Base-by-base conservation (phyloP, 176 grass and related monocot genomes). In the Raddia distichophylla region DNA sequence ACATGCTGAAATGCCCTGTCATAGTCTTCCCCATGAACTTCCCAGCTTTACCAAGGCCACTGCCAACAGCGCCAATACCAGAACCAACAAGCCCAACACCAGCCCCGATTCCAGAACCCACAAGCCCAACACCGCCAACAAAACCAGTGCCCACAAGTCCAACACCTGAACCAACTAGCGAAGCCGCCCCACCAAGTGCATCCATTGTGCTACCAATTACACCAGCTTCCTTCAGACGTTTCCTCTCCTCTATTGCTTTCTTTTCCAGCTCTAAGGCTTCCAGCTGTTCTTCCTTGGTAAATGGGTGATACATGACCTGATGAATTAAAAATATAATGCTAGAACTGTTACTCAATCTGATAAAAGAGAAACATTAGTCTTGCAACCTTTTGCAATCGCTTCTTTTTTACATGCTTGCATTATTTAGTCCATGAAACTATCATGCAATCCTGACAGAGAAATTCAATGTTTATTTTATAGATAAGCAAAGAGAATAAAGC, bases 201-300 rank as follows among this genome's bases (percentile, higher is more conserved):
- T 98, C 96, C 96, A 98, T 95, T 12, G 96, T 93, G 75, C 92
- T 93, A 61, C 96, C 96, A 60, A 98, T 95, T 55, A 98, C 18
- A 15, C 96, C 96, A 8, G 82, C 90, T 75, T 98, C 79, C 83
- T 95, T 95, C 84, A 98, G 53, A 57, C 86, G 91, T 84, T 86
- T 93, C 78, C 86, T 93, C 85, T 98, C 88, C 82, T 98, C 96
- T 64, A 95, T 63, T 60, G 60, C 82, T 87, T 32, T 83, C 68
- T 95, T 98, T 64, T 98, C 96, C 42, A 73, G 64, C 76, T 91
- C 90, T 46, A 93, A 69, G 34, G 86, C 93, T 76, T 82, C 82
- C 18, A 93, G 15, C 20, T 90, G 83, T 43, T 98, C 93, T 91
- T 98, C 96, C 76, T 91, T 93, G 45, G 92, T 91, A 76, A 91